A percentile compares a stretch with the other conserved stretches of the same genome.
Evolutionary conservation across 352 stramenopile genomes (phyloP).

Genomic region (Pythium aquatile): DNA sequence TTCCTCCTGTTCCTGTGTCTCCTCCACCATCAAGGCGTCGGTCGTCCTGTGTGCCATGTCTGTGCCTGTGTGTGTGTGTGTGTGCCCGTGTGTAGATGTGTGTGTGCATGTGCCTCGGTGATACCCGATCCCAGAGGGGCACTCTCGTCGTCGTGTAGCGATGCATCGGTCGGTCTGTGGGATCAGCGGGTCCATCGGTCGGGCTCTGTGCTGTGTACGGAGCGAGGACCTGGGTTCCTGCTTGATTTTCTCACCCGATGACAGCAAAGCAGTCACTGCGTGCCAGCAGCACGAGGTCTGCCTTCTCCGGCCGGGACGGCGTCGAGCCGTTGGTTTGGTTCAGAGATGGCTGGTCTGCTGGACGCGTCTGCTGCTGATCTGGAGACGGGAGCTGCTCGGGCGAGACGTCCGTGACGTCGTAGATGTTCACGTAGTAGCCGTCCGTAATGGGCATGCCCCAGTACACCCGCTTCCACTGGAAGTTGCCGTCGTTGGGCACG

Average conservation of each 20-base stretch:
- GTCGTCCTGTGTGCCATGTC: neutral
- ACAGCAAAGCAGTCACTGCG: conserved; percentile 74
- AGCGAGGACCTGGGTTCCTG: neutral
- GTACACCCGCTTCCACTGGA: conserved; percentile 76
- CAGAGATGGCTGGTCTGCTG: conserved; percentile 20
- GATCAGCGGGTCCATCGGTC: conserved; percentile 4
- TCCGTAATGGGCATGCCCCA: conserved; percentile 86
- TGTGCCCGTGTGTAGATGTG: conserved; percentile 4
- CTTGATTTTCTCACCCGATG: conserved; percentile 31
- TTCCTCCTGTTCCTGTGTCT: conserved; percentile 2
- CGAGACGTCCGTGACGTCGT: conserved; percentile 64
- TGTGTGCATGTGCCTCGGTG: neutral
- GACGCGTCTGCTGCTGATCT: conserved; percentile 27
- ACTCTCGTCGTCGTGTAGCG: neutral
- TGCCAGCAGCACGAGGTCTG: conserved; percentile 48
- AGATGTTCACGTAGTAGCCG: conserved; percentile 89
- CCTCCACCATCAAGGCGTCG: neutral
- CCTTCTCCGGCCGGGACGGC: conserved; percentile 19
- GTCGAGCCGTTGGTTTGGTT: neutral
- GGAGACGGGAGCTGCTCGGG: conserved; percentile 24
- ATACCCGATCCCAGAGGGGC: neutral
- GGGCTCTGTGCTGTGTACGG: neutral
- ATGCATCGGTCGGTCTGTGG: conserved; percentile 2
- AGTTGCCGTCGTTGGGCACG: conserved; percentile 67
- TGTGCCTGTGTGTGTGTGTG: conserved; percentile 1